Evolutionary conservation across 2,329 filamentous ascomycete species (phyloP), one percentile per base, ranked within the genome.

Genomic region (Phoma herbarum): DNA sequence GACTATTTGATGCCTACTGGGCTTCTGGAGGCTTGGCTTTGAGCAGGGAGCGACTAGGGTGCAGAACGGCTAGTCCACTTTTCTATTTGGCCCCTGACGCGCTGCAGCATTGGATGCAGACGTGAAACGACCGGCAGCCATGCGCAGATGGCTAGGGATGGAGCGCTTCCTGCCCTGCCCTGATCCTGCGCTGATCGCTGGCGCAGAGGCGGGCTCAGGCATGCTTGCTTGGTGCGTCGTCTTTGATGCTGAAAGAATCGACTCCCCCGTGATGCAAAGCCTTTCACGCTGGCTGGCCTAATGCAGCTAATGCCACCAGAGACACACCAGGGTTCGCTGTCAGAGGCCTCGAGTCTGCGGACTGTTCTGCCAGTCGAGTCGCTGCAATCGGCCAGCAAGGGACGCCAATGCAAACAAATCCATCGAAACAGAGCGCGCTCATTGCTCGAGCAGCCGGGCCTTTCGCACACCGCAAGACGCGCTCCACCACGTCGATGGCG

Each of bases 121-220:
- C 52, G 49, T 68, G 67, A 70, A 70, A 70, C 67, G 59, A 62
- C 67, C 66, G 64, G 62, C 55, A 58, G 51, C 61, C 60, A 65
- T 65, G 67, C 62, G 66, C 62, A 64, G 42, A 60, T 56, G 42
- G 56, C 61, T 47, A 55, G 52, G 45, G 48, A 43, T 37, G 43
- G 46, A 52, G 51, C 52, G 61, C 59, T 57, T 48, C 45, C 57
- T 57, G 61, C 31, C 60, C 59, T 58, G 64, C 56, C 37, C 37
- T 59, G 64, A 52, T 69, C 65, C 64, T 67, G 67, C 59, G 63
- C 60, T 46, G 56, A 59, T 59, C 56, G 48, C 42, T 22, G 29
- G 26, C 43, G 46, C 53, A 46, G 29, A 12, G n/a, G 8, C 18
- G 28, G 41, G 23, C 22, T 29, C 25, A 18, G 3, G 26, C 44